Percentiles rank a stretch among this genome's conserved stretches.
These are phyloP conservation scores for Haematococcus lacustris DNA, from an alignment of 139 green algal genomes.

Conservation along the genomic window DNA sequence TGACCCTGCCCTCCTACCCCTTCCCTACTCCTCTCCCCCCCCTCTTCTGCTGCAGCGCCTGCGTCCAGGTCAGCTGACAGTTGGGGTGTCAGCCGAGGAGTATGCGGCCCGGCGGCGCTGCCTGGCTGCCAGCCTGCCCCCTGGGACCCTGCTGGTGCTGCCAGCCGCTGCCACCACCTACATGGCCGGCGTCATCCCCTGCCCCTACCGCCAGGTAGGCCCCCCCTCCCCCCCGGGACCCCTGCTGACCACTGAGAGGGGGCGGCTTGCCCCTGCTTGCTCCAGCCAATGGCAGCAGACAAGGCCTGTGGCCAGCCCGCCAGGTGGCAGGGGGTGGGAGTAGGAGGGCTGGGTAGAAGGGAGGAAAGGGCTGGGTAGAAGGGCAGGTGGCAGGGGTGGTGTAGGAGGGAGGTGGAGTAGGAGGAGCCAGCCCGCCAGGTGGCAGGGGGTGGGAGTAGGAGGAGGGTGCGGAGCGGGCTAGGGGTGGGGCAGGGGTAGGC, in stretches of 20 bases:
- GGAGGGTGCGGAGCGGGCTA: too few species aligned
- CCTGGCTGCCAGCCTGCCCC: conserved; percentile 47
- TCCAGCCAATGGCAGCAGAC: background rate
- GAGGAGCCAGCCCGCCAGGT: too few species aligned
- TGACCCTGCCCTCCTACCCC: too few species aligned
- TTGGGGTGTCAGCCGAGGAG: conserved; percentile 51
- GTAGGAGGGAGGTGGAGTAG: background rate
- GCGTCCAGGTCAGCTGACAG: conserved; percentile 45
- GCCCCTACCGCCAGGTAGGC: conserved; percentile 62
- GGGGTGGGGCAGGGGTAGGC: too few species aligned
- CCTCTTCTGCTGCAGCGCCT: conserved; percentile 28
- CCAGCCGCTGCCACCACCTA: conserved; percentile 46
- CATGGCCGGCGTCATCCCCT: conserved; percentile 78
- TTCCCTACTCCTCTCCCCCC: background rate
- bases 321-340: too few species aligned
- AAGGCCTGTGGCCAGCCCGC: too few species aligned
- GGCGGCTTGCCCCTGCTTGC: background rate
- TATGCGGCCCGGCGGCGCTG: conserved; percentile 37
- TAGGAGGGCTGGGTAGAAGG: background rate
- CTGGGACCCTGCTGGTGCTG: conserved; percentile 58
- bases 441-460: too few species aligned
- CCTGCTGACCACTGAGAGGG: background rate
- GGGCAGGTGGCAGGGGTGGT: background rate
- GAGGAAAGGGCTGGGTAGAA: too few species aligned
- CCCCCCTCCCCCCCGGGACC: background rate